Evolutionary conservation across 2,329 filamentous ascomycete genomes (phyloP).

Genomic region (Stachybotrys chartarum): DNA sequence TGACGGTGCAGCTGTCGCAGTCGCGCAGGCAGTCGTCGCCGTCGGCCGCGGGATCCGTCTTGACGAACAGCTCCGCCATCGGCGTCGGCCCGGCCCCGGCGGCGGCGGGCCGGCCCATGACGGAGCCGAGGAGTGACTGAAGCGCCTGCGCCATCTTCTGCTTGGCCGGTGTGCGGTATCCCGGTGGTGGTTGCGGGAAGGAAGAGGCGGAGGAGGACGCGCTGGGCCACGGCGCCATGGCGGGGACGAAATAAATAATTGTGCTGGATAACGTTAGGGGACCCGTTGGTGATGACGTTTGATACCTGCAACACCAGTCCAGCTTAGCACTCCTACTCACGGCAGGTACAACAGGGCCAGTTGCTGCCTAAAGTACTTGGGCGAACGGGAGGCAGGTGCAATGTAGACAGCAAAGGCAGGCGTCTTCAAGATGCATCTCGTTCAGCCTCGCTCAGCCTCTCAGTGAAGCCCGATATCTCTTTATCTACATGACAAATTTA

Average conservation of each 20-base stretch:
- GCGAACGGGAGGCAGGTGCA: no score
- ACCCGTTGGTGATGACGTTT: background rate
- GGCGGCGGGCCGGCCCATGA: constrained; percentile 18
- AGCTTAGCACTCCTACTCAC: background rate
- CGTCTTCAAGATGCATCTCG: no score
- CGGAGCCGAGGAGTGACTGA: constrained; percentile 22
- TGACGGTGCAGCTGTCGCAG: constrained; percentile 72
- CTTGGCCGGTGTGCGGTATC: constrained; percentile 21
- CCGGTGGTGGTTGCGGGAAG: constrained; percentile 3
- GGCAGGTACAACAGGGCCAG: background rate
- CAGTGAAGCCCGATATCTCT: no score
- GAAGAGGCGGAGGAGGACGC: background rate
- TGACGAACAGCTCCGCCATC: constrained; percentile 56
- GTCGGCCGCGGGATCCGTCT: constrained; percentile 68
- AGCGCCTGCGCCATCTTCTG: constrained; percentile 35
- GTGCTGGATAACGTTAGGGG: background rate
- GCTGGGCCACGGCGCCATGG: constrained; percentile 6
- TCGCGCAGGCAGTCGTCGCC: constrained; percentile 86
- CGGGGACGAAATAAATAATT: constrained; percentile 2
- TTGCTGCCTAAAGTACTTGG: background rate
- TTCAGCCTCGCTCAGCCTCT: no score
- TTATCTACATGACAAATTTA: no score
- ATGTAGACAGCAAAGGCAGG: no score
- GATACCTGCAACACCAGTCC: background rate
- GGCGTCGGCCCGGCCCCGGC: constrained; percentile 16